These are phyloP conservation scores for Fusarium concolor DNA, from an alignment of 2,329 filamentous ascomycete genomes.

Conservation along the genomic window DNA sequence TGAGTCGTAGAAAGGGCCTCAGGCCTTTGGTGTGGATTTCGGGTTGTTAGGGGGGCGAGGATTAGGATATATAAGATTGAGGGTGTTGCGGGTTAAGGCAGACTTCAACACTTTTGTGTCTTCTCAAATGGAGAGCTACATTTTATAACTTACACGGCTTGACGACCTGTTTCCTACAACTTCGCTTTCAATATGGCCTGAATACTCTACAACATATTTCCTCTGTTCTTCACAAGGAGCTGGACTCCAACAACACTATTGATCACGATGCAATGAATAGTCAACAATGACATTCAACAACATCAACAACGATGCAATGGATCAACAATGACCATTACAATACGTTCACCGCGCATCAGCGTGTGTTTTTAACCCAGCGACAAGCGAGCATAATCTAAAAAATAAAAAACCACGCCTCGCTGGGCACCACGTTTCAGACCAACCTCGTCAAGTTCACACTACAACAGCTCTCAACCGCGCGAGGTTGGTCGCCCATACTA, in stretches of 20 bases:
- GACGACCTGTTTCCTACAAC: too few relatives aligned
- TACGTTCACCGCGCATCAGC: constrained; percentile 34
- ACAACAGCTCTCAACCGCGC: not conserved
- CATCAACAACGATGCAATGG: not conserved
- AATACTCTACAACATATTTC: not conserved
- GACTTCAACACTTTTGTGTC: not conserved
- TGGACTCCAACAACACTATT: constrained; percentile 20
- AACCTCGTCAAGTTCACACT: constrained; percentile 4
- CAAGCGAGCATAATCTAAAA: not conserved
- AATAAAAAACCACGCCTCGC: constrained; percentile 17
- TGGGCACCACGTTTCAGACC: constrained; percentile 39
- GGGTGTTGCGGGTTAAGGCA: constrained; percentile 1
- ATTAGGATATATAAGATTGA: constrained; percentile 23
- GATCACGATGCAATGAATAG: too few relatives aligned
- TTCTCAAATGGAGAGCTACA: not conserved
- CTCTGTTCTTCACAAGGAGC: constrained; percentile 15
- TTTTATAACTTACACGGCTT: too few relatives aligned
- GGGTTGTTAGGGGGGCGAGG: not conserved
- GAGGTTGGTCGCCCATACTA: constrained; percentile 32
- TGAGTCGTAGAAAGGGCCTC: constrained; percentile 22
- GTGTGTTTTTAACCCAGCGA: constrained; percentile 24
- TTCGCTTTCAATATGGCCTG: not conserved
- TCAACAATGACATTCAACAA: too few relatives aligned
- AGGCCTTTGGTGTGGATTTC: not conserved
- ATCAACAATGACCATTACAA: not conserved